Base-by-base conservation (phyloP, 495 filamentous ascomycete species). In the Lepraria neglecta region DNA sequence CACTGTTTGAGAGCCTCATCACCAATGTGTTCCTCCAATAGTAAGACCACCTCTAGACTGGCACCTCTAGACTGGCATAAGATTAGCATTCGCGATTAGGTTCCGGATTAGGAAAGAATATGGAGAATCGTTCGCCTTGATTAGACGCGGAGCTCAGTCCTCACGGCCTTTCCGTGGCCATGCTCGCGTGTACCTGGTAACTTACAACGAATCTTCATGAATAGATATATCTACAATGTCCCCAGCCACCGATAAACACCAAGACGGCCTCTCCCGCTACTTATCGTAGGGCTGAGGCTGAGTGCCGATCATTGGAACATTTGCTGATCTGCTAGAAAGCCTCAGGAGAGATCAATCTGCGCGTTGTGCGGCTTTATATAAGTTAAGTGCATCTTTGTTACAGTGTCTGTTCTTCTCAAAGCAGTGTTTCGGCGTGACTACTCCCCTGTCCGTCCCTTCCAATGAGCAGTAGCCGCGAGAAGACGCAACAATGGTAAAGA, bases 401-500 rank as follows among this genome's bases (percentile, higher is more conserved):
- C 24, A 24, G 24, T 24, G 24, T 24, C 24, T 24, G 24, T 24
- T 24, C 24, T 24, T 24, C 24, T 24, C 24, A 24, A 24, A 2
- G 24, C 24, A 24, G 24, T 24, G 24, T 24, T 24, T 2, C 24
- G 24, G 24, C 24, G 24, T 24, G 24, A 24, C 24, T 24, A 24
- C 24, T 24, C 24, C 24, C 2, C 24, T 24, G 24, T 24, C 24
- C 24, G 24, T 24, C 24, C 24, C 24, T 1, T 24, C 24, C 24
- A 24, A 24, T 2, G 24, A 24, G 24, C 24, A 2, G 24, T 24
- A n/a, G n/a, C n/a, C n/a, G n/a, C n/a, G n/a, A n/a, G 24, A 46
- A 48, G 12, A 40, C 19, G 2, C 15, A 3, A 56, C 4, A 6
- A 63, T 63, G 76, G 73, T 74, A 58, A 70, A 71, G 65, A 74